Evolutionary conservation across 2,329 filamentous ascomycete species (phyloP), one percentile per base, ranked within the genome.

Genomic region (Scleromitrula shiraiana): DNA sequence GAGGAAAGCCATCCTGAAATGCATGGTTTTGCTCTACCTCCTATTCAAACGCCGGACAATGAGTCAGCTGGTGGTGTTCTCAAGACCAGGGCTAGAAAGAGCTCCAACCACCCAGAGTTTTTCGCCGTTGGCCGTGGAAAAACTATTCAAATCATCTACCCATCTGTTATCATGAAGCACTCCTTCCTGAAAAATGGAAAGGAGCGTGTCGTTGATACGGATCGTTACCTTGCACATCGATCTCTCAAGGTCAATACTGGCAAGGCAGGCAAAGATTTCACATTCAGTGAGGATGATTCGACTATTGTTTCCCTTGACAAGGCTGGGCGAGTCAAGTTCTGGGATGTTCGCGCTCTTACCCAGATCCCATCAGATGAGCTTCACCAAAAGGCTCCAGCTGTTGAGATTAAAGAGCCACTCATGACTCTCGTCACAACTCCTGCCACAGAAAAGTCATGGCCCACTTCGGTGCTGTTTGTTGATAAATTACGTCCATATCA

Each of bases 231-330:
- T 56, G 83, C 83, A 62, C 85, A 96, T 63, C 90, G 87, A 62
- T 86, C 86, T 41, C 73, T 97, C 56, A 94, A 90, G 68, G 95
- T 98, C 67, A 88, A 91, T 58, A 97, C 90, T 53, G 93, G 91
- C 58, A 98, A 98, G 72, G 91, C 93, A 56, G 93, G 90, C 54
- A 98, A 98, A 68, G 93, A 98, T 66, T 98, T 98, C 65, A 85
- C 83, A 39, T 98, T 98, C 69, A 96, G 91, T 67, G 90, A 95
- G 65, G 93, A 98, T 65, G 93, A 98, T 66, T 87, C 85, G 2
- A 83, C 91, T 33, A 88, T 98, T 58, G 90, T 94, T 39, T 96
- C 91, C 41, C 79, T 98, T 44, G 94, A 98, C 67, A 98, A 98
- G 72, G 91, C 89, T 51, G 94, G 93, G 40, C 83, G 88, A 53